Evolutionary conservation across 2,329 filamentous ascomycete species (phyloP), one percentile per base, ranked within the genome.

Genomic region (Dryadomyces quercus-mongolicae): DNA sequence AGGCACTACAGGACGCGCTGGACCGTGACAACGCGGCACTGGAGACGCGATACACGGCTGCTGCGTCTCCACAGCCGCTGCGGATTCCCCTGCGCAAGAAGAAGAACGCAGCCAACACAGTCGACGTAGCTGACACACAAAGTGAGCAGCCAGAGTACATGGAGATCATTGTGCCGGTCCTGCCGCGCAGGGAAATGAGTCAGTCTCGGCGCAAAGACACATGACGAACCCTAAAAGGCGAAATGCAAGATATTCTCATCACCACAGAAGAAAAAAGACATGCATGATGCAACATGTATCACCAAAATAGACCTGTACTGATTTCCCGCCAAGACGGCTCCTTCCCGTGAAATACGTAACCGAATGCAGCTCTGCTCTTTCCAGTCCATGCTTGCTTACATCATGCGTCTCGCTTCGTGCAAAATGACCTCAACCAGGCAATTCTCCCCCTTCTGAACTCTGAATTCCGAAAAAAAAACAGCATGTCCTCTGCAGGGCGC

Each of bases 1-100:
- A 42, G 8, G 50, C 54, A 3, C 50, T 60, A n/a, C 20, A 47
- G 16, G 54, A 57, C 8, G 60, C 60, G 2, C 36, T 58, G n/a
- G 40, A 38, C 13, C 58, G 45, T 2, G 59, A 61, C 50, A 56
- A 57, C 22, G 46, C 34, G n/a, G 25, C 55, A 47, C 53, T 57
- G 43, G 44, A 46, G 3, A 5, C 8, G 6, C 18, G 16, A 45
- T 3, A 43, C 42, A 9, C 34, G 50, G 4, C 51, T 51, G 2
- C 49, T 18, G 2, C 20, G 12, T 9, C 40, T 5, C 1, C 21
- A 2, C 16, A 25, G n/a, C 53, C 48, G 25, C 15, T 59, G 52
- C 53, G 54, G 2, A 55, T 60, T 12, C 58, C 44, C 1, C 54
- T 60, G 20, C 54, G 58, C 13, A 47, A 53, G 20, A 42, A 50